phyloP scores from a whole-genome alignment of 345 rosid genomes.

The Fremontodendron californicum region DNA sequence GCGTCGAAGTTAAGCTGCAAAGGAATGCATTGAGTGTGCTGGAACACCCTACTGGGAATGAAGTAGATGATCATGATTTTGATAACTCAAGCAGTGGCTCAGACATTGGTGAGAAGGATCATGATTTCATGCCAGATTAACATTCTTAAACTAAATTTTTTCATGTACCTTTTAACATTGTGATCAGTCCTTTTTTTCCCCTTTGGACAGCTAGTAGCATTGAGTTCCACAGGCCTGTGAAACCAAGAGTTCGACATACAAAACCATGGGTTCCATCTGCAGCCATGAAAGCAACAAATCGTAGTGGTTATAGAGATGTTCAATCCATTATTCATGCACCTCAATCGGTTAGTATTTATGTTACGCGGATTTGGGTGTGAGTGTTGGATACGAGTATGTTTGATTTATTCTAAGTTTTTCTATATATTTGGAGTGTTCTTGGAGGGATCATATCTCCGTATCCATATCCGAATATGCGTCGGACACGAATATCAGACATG shows the following conservation, averaged over 20 bases:
- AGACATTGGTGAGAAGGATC: conserved; percentile 40
- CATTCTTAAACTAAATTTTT: neutral
- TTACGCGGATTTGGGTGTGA: too few species aligned
- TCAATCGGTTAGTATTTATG: conserved; percentile 31
- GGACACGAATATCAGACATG: too few species aligned
- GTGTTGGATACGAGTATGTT: too few species aligned
- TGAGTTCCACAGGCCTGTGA: conserved; percentile 45
- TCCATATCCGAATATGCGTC: too few species aligned
- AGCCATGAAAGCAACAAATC: conserved; percentile 34
- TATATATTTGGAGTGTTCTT: too few species aligned
- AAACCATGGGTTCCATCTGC: conserved; percentile 46
- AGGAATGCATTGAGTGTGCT: conserved; percentile 78
- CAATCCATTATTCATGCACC: conserved; percentile 47
- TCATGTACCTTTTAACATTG: neutral
- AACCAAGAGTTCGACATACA: conserved; percentile 43
- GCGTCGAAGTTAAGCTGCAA: conserved; percentile 71
- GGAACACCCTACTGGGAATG: conserved; percentile 73
- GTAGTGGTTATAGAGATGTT: conserved; percentile 51
- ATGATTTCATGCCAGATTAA: neutral
- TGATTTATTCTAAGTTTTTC: too few species aligned
- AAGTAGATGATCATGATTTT: conserved; percentile 51
- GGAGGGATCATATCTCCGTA: too few species aligned
- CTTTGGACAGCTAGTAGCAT: conserved; percentile 41
- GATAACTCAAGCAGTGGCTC: conserved; percentile 54
- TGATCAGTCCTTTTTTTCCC: neutral